These are phyloP conservation scores for Fraxinus greggii DNA, from an alignment of 305 asterid species.

Conservation along the genomic window DNA sequence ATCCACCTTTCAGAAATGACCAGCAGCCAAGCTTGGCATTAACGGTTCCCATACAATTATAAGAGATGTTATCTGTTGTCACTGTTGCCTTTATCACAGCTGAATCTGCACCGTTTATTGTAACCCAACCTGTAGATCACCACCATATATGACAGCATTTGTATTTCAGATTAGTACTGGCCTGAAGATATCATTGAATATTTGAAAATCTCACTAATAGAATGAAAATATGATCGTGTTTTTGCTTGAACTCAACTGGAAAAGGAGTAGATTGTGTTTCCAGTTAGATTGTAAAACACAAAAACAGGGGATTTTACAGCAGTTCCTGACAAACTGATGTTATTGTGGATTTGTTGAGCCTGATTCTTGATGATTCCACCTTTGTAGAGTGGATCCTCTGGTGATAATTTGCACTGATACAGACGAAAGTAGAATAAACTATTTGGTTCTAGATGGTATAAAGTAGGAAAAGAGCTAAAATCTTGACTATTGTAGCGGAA, in stretches of 20 bases:
- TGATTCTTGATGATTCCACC: conserved; percentile 40
- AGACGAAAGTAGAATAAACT: background rate
- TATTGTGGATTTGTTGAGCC: conserved; percentile 6
- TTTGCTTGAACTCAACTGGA: conserved; percentile 35
- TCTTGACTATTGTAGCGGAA: background rate
- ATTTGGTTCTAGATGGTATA: background rate
- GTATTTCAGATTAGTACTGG: background rate
- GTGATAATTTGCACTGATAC: conserved; percentile 40
- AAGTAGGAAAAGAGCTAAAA: background rate
- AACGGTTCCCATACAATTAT: conserved; percentile 36
- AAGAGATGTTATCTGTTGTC: conserved; percentile 28
- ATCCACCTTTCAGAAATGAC: conserved; percentile 54
- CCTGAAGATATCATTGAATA: background rate
- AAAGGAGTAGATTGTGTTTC: conserved; percentile 37
- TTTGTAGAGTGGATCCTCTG: conserved; percentile 41
- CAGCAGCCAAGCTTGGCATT: conserved; percentile 42
- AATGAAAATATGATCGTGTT: background rate
- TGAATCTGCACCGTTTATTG: conserved; percentile 32
- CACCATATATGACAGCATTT: background rate
- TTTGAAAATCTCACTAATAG: background rate
- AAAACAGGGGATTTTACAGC: conserved; percentile 24
- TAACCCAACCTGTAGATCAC: conserved; percentile 40
- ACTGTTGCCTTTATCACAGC: conserved; percentile 30
- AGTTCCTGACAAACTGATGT: background rate
- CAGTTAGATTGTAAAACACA: conserved; percentile 35